Percentiles rank a stretch among this genome's conserved stretches.
phyloP scores from a whole-genome alignment of 345 rosid genomes.

The Eucalyptus regnans region DNA sequence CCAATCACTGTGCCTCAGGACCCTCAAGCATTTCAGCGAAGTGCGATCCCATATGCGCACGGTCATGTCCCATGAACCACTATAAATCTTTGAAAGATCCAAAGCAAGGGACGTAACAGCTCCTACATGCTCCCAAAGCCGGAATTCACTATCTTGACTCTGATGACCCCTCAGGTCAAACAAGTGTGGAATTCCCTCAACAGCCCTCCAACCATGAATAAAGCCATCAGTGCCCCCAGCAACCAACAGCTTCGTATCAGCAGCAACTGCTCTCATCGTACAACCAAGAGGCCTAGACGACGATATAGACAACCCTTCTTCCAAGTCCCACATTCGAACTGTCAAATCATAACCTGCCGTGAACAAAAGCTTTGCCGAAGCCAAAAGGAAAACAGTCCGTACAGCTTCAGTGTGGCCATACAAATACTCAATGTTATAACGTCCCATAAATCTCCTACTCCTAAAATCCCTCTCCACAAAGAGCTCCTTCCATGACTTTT shows the following conservation, averaged over 20 bases:
- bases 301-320: constrained; percentile 60
- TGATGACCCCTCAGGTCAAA: constrained; percentile 54
- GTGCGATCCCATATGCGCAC: constrained; percentile 83
- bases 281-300: constrained; percentile 75
- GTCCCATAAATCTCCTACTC: constrained; percentile 67
- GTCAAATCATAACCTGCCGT: constrained; percentile 76
- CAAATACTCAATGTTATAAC: constrained; percentile 49
- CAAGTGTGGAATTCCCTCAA: constrained; percentile 49
- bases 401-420: constrained; percentile 91
- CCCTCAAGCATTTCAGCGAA: constrained; percentile 47
- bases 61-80: constrained; percentile 97
- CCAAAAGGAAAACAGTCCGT: constrained; percentile 53
- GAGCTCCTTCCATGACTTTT: constrained; percentile 72
- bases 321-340: constrained; percentile 91
- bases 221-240: constrained; percentile 93
- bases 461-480: constrained; percentile 90
- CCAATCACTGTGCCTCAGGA: constrained; percentile 87
- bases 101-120: constrained; percentile 76
- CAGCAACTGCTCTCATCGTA: constrained; percentile 74
- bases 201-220: constrained; percentile 75
- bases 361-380: constrained; percentile 74
- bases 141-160: constrained; percentile 35
- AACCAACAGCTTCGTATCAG: constrained; percentile 70
- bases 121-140: constrained; percentile 86
- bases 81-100: constrained; percentile 53